Conservation (phyloP, 495 filamentous ascomycete genomes). For the Terfezia claveryi region DNA sequence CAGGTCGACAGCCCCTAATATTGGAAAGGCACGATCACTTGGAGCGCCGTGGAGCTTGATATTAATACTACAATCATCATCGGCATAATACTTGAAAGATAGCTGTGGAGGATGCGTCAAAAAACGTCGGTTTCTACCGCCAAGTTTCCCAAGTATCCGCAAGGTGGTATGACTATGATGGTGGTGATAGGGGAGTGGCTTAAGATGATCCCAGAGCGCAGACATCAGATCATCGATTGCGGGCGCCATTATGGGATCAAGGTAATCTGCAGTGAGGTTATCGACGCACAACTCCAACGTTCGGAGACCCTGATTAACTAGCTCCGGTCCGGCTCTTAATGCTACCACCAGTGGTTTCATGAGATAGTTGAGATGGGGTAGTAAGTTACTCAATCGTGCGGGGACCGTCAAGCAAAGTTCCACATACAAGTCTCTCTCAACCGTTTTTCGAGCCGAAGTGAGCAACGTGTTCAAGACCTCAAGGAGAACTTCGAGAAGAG, state of each 20-base stretch:
- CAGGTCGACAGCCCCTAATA: conserved; percentile 62
- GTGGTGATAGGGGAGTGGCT: conserved; percentile 80
- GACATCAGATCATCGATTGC: conserved; percentile 98
- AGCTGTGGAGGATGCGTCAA: conserved; percentile 68
- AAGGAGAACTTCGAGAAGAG: conserved; percentile 85
- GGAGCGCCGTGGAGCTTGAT: conserved; percentile 72
- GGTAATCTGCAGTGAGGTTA: conserved; percentile 89
- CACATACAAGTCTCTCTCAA: conserved; percentile 87
- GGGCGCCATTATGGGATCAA: conserved; percentile 97
- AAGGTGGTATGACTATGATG: conserved; percentile 95
- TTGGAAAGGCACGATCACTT: conserved; percentile 67
- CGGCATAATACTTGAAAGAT: conserved; percentile 59
- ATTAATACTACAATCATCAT: conserved; percentile 69
- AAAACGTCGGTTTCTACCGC: conserved; percentile 85
- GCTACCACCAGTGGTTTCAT: conserved; percentile 96
- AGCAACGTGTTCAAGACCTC: conserved; percentile 92
- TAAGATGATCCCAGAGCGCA: conserved; percentile 81
- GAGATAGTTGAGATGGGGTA: conserved; percentile 90
- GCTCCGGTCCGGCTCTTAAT: conserved; percentile 68
- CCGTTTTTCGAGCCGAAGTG: conserved; percentile 64
- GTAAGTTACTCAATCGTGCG: conserved; percentile 75
- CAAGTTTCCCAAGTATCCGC: conserved; percentile 93
- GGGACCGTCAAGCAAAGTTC: conserved; percentile 92
- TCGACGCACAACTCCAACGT: conserved; percentile 95
- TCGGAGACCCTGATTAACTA: conserved; percentile 81